Conservation (phyloP, 2,329 filamentous ascomycete species). For the Aureobasidium sp. region DNA sequence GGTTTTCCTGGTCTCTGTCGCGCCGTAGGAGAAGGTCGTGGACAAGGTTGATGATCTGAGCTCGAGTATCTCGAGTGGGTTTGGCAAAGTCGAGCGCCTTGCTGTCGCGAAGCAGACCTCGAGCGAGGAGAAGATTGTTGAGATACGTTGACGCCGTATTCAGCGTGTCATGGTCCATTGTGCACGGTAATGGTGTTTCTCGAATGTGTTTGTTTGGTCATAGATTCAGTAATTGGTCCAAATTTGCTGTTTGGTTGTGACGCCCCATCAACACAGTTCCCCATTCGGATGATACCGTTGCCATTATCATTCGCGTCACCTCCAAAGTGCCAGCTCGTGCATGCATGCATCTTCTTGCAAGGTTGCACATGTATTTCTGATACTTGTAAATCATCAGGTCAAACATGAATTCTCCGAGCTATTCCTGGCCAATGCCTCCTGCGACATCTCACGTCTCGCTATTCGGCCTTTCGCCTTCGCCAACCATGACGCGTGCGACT, state of each 20-base stretch:
- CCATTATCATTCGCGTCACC: constrained; percentile 1
- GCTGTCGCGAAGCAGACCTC: constrained; percentile 56
- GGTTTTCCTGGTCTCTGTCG: constrained; percentile 88
- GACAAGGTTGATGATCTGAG: constrained; percentile 81
- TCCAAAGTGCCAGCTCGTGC: not conserved
- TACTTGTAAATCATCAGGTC: not conserved
- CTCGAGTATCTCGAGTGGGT: constrained; percentile 64
- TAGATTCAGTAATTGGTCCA: not conserved
- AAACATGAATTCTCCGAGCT: constrained; percentile 5
- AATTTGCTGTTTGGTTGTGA: constrained; percentile 14
- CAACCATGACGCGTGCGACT: constrained; percentile 5
- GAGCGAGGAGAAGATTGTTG: constrained; percentile 59
- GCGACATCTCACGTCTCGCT: constrained; percentile 12
- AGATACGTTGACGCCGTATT: constrained; percentile 57
- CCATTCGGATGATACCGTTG: constrained; percentile 3
- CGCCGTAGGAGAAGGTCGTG: constrained; percentile 87
- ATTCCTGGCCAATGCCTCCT: not conserved
- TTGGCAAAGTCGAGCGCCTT: constrained; percentile 74
- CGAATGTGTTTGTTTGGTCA: not conserved
- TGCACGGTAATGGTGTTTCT: not conserved
- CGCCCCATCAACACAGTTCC: constrained; percentile 7
- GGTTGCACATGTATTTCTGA: not conserved
- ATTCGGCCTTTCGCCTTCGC: constrained; percentile 4
- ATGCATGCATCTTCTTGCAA: not conserved
- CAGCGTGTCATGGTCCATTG: constrained; percentile 47